These are phyloP conservation scores for Carpinus fangiana DNA, from an alignment of 306 rosid genomes.

Conservation along the genomic window DNA sequence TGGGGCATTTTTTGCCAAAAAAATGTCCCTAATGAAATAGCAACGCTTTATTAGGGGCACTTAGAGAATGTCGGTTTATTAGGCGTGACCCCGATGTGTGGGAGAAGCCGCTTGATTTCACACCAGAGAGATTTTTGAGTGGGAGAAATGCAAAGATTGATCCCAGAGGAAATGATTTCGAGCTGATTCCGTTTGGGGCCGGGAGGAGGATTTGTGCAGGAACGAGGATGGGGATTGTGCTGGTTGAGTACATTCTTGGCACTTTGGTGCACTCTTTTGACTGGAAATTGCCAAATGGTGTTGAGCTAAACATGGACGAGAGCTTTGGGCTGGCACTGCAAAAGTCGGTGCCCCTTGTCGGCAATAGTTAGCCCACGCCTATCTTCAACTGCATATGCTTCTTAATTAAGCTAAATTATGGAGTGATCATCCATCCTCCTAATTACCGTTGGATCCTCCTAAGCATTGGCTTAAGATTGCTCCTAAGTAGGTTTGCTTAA, in stretches of 20 bases:
- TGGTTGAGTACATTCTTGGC: conserved; percentile 43
- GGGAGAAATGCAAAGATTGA: conserved; percentile 36
- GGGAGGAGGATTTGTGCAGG: conserved; percentile 58
- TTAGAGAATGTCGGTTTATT: too few species aligned
- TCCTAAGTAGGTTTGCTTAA: neutral
- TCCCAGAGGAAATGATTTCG: conserved; percentile 45
- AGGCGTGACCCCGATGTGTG: conserved; percentile 52
- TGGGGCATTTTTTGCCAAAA: too few species aligned
- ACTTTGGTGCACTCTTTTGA: conserved; percentile 51
- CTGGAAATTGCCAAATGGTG: conserved; percentile 42
- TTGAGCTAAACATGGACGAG: conserved; percentile 47
- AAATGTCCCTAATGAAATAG: too few species aligned
- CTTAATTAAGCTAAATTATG: conserved; percentile 10
- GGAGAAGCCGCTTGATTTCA: conserved; percentile 45
- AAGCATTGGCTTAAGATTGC: neutral
- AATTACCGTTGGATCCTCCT: neutral
- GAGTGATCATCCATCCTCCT: neutral
- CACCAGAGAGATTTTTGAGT: conserved; percentile 39
- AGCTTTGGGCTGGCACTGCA: conserved; percentile 48
- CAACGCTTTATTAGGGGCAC: too few species aligned
- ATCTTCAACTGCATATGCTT: conserved; percentile 29
- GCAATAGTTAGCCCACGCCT: conserved; percentile 37
- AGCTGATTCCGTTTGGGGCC: conserved; percentile 52
- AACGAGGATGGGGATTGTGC: conserved; percentile 43
- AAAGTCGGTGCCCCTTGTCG: conserved; percentile 41